Evolutionary conservation across 2,329 filamentous ascomycete genomes (phyloP).

Genomic region (Torrubiellomyces zombiae): DNA sequence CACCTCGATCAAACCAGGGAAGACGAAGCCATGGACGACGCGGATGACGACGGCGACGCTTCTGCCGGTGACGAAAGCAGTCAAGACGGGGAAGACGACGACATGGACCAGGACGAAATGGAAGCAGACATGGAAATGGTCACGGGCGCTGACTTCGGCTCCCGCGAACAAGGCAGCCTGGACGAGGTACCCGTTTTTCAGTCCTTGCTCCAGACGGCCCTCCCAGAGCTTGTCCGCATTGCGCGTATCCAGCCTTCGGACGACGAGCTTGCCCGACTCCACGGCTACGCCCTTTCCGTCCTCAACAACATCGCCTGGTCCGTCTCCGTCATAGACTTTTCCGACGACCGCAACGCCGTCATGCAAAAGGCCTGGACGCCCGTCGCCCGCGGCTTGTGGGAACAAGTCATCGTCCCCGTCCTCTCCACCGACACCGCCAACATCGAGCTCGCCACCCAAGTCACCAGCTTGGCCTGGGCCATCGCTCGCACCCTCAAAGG

Average conservation of each 20-base stretch:
- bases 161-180: slow-evolving; percentile 20
- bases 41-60: slow-evolving; percentile 16
- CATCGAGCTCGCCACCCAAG: slow-evolving; percentile 41
- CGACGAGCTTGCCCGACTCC: slow-evolving; percentile 27
- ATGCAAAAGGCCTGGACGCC: slow-evolving; percentile 38
- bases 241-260: slow-evolving; percentile 21
- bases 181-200: slow-evolving; percentile 38
- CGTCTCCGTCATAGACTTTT: slow-evolving; percentile 42
- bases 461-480: slow-evolving; percentile 51
- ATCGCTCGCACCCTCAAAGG: slow-evolving; percentile 39
- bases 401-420: slow-evolving; percentile 35
- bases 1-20: slow-evolving; percentile 22
- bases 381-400: slow-evolving; percentile 39
- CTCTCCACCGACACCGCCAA: slow-evolving; percentile 45
- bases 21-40: slow-evolving; percentile 21
- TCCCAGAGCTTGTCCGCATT: slow-evolving; percentile 29
- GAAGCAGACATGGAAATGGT: slow-evolving; percentile 51
- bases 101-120: slow-evolving; percentile 40
- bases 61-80: slow-evolving; percentile 18
- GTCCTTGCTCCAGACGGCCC: slow-evolving; percentile 17
- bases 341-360: slow-evolving; percentile 31
- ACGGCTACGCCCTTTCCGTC: slow-evolving; percentile 37
- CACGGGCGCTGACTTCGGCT: slow-evolving; percentile 30
- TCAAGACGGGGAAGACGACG: slow-evolving; percentile 28
- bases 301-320: slow-evolving; percentile 56